phyloP scores from a whole-genome alignment of 2,329 filamentous ascomycete species.

The Aspergillus bombycis region DNA sequence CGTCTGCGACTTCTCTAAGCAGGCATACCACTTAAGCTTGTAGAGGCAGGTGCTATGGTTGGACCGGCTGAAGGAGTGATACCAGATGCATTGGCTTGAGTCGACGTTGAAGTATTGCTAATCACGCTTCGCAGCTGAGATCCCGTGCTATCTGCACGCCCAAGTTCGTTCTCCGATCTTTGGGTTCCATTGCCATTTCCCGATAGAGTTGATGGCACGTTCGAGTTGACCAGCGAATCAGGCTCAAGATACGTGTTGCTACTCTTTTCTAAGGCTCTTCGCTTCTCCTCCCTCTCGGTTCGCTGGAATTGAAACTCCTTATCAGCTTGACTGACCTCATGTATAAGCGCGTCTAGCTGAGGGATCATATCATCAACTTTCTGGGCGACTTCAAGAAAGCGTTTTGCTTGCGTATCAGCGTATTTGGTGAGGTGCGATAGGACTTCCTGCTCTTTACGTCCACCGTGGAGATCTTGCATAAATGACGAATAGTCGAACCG shows the following conservation, averaged over 20 bases:
- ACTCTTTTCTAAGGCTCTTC: constrained; percentile 85
- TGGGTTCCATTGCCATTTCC: constrained; percentile 53
- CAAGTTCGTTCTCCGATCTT: constrained; percentile 69
- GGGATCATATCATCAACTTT: constrained; percentile 86
- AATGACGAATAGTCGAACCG: constrained; percentile 99
- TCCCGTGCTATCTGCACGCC: constrained; percentile 72
- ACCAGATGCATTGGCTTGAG: constrained; percentile 32
- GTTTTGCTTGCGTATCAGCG: constrained; percentile 84
- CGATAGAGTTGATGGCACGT: constrained; percentile 34
- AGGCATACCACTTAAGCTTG: constrained; percentile 41
- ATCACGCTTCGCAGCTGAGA: constrained; percentile 64
- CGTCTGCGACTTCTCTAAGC: constrained; percentile 26
- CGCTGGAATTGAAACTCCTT: constrained; percentile 96
- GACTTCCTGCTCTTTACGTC: constrained; percentile 97
- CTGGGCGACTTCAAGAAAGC: constrained; percentile 79
- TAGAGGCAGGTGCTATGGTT: constrained; percentile 24
- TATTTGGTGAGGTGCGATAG: constrained; percentile 92
- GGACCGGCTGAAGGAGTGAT: constrained; percentile 23
- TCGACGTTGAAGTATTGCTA: constrained; percentile 49
- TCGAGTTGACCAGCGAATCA: constrained; percentile 57
- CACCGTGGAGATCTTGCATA: constrained; percentile 98
- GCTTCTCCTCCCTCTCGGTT: constrained; percentile 94
- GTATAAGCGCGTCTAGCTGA: constrained; percentile 83
- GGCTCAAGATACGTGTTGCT: constrained; percentile 73
- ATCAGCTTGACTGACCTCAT: constrained; percentile 88